Conservation (phyloP, 352 stramenopile genomes). For the Pythium oligandrum region DNA sequence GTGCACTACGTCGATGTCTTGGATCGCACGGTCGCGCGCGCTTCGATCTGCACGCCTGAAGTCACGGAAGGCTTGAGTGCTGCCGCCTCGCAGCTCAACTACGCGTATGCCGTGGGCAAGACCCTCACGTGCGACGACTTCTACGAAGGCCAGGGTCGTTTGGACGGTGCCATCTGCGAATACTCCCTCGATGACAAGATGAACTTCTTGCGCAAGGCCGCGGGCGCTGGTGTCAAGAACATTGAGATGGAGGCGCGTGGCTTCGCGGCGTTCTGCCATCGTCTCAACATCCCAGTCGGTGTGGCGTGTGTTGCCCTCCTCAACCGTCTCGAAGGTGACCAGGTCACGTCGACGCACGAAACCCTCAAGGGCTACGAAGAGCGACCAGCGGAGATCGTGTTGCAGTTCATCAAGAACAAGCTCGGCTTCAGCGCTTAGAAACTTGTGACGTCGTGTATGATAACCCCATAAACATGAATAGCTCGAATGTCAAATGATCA, state of each 20-base stretch:
- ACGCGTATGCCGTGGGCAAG: constrained; percentile 71
- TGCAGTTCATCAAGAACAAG: constrained; percentile 75
- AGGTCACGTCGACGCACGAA: constrained; percentile 54
- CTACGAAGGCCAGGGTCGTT: constrained; percentile 76
- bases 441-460: too few species aligned
- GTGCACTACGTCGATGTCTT: constrained; percentile 64
- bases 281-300: constrained; percentile 69
- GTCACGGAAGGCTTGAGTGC: constrained; percentile 50
- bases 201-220: constrained; percentile 50
- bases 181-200: constrained; percentile 79
- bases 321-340: constrained; percentile 76
- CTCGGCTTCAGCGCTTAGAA: constrained; percentile 5
- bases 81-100: constrained; percentile 35
- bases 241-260: constrained; percentile 82
- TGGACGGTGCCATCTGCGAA: constrained; percentile 81
- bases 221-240: constrained; percentile 62
- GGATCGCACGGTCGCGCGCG: constrained; percentile 40
- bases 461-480: constrained; percentile 1
- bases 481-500: background rate
- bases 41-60: constrained; percentile 49
- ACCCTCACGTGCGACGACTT: constrained; percentile 85
- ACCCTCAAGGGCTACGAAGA: constrained; percentile 63
- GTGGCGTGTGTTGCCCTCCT: constrained; percentile 73
- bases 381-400: constrained; percentile 46
- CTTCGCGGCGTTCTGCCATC: constrained; percentile 74